A percentile compares a stretch with the other conserved stretches of the same genome.
Conservation (phyloP, 306 rosid species). For the Dalbergia cultrata region DNA sequence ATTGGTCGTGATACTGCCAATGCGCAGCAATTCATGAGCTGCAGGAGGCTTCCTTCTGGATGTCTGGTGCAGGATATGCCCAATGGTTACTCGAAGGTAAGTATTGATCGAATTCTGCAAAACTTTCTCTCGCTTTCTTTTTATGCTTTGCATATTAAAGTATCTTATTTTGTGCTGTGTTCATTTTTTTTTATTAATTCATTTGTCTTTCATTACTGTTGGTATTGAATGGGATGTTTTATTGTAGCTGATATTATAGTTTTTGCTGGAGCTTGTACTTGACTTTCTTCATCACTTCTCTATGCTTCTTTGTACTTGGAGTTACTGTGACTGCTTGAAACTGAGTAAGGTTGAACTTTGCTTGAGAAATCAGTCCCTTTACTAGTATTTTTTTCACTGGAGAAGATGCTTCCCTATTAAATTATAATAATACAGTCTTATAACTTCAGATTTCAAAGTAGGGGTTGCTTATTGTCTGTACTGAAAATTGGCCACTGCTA, state of each 20-base stretch:
- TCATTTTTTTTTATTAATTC: constrained; percentile 22
- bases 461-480: constrained; percentile 53
- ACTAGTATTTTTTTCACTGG: constrained; percentile 44
- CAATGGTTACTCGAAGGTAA: constrained; percentile 89
- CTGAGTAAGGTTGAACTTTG: constrained; percentile 38
- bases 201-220: constrained; percentile 12
- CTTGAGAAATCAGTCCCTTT: constrained; percentile 5
- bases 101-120: not conserved
- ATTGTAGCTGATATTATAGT: constrained; percentile 13
- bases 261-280: not conserved
- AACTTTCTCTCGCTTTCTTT: not conserved
- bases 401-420: constrained; percentile 60
- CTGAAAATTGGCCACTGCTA: constrained; percentile 50
- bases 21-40: constrained; percentile 55
- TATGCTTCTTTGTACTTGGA: constrained; percentile 19
- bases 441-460: constrained; percentile 46
- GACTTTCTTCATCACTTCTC: not conserved
- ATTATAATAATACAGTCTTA: constrained; percentile 44
- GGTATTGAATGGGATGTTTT: constrained; percentile 41
- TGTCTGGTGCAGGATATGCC: constrained; percentile 93
- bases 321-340: constrained; percentile 34
- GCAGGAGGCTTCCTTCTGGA: constrained; percentile 96
- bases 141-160: not conserved
- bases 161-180: not conserved
- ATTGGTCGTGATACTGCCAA: constrained; percentile 58